Base-by-base conservation (phyloP, 78 protist species). In the Anaeramoeba flamelloides region DNA sequence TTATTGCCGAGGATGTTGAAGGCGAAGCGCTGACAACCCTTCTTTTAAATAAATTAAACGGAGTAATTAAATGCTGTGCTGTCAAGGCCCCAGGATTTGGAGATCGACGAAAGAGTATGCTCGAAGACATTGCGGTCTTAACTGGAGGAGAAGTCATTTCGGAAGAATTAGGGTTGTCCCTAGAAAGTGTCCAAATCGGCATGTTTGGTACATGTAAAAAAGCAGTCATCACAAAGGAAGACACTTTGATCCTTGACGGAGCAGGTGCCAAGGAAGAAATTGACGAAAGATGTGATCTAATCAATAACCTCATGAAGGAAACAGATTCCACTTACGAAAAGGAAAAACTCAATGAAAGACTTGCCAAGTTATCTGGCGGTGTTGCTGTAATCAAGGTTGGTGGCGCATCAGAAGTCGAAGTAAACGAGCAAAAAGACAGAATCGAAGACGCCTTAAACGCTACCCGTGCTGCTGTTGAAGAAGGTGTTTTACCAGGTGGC, bases 51-150 rank as follows among this genome's bases (percentile, higher is more conserved):
- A 89, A 87, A 86, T 81, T 93, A 38, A 85, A 92, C 81, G 91
- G 92, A 32, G 88, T 88, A 3, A 12, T 38, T 32, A 40, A 79
- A 40, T 75, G 53, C 34, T 83, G 87, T 78, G 96, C 96, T 8
- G 95, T 93, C 82, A 93, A 94, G 91, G 98, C 98, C 26, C 99
- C 99, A 33, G 98, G 99, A 75, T 97, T 93, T 82, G 99, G 99
- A 30, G 99, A 97, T 86, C 80, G 87, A 87, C 87, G 97, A 77
- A 91, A 87, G 88, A 90, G 86, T 79, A 88, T 69, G 37, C 79
- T 97, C 78, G 94, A 94, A 86, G 99, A 97, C 83, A 88, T 97
- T 74, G 97, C 99, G 8, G 84, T 92, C 64, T 77, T 93, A 40
- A 95, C 97, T 36, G 99, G 99, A 64, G 93, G 90, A 40, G 65